These are phyloP conservation scores for Pythium scleroteichum DNA, from an alignment of 352 stramenopile species.

Conservation along the genomic window DNA sequence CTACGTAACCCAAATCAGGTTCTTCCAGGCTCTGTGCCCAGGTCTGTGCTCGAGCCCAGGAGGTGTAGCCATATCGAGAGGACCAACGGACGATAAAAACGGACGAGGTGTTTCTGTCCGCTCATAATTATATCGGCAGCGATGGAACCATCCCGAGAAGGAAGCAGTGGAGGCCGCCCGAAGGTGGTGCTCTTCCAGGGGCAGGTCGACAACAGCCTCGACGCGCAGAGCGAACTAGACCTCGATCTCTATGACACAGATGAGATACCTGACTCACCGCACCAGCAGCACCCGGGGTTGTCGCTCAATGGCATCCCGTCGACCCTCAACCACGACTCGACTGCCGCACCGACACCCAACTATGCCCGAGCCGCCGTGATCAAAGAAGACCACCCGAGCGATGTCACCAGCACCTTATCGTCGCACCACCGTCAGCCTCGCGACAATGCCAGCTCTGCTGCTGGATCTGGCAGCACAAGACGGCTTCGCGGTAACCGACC, in stretches of 20 bases:
- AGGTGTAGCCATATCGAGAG: conserved; percentile 1
- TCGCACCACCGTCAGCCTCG: conserved; percentile 1
- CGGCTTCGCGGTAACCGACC: conserved; percentile 15
- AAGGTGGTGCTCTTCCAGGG: conserved; percentile 17
- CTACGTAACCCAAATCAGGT: conserved; percentile 8
- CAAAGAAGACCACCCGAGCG: conserved; percentile 12
- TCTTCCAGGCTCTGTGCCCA: no score
- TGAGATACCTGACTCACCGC: conserved; percentile 27
- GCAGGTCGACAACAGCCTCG: conserved; percentile 38
- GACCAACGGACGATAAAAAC: not conserved
- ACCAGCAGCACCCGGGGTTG: conserved; percentile 5
- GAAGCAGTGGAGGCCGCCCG: conserved; percentile 4
- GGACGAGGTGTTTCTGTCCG: not conserved
- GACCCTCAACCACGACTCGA: conserved; percentile 18
- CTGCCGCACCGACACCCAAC: not conserved
- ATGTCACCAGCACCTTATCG: conserved; percentile 8
- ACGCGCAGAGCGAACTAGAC: conserved; percentile 57
- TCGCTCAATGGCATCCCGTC: conserved; percentile 26
- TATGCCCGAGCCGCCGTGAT: not conserved
- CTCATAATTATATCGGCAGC: not conserved
- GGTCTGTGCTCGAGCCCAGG: no score
- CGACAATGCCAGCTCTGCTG: conserved; percentile 18
- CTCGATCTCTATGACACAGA: conserved; percentile 65
- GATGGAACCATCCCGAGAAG: not conserved
- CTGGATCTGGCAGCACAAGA: conserved; percentile 19